These are phyloP conservation scores for Monilinia fructicola DNA, from an alignment of 2,329 filamentous ascomycete genomes.

Conservation along the genomic window DNA sequence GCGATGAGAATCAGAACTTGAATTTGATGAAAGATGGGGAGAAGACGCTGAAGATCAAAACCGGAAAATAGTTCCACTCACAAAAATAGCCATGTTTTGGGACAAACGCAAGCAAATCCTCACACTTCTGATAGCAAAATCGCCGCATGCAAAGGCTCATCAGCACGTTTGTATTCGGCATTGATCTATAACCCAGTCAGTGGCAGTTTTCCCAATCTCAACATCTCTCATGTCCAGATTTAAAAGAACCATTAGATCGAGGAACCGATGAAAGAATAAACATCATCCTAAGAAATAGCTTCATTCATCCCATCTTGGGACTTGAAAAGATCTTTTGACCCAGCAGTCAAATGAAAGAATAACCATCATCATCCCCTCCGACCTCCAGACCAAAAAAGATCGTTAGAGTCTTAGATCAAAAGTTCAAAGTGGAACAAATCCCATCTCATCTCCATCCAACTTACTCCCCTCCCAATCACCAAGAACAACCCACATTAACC, in stretches of 20 bases:
- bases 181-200: not conserved
- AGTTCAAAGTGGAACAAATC: not conserved
- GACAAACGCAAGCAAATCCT: not conserved
- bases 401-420: not conserved
- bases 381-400: too few relatives aligned
- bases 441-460: too few relatives aligned
- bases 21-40: not conserved
- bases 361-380: too few relatives aligned
- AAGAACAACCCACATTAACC: too few relatives aligned
- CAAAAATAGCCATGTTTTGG: not conserved
- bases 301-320: too few relatives aligned
- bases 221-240: not conserved
- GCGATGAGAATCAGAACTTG: not conserved
- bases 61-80: not conserved
- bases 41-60: not conserved
- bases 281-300: too few relatives aligned
- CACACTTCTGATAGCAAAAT: constrained; percentile 4
- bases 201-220: not conserved
- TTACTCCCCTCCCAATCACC: too few relatives aligned
- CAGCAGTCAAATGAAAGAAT: too few relatives aligned
- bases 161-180: not conserved
- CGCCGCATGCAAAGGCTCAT: not conserved
- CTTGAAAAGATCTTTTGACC: too few relatives aligned
- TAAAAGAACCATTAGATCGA: not conserved
- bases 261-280: not conserved